Evolutionary conservation across 2,329 filamentous ascomycete species (phyloP).

Genomic region (Sporothrix curviconia): DNA sequence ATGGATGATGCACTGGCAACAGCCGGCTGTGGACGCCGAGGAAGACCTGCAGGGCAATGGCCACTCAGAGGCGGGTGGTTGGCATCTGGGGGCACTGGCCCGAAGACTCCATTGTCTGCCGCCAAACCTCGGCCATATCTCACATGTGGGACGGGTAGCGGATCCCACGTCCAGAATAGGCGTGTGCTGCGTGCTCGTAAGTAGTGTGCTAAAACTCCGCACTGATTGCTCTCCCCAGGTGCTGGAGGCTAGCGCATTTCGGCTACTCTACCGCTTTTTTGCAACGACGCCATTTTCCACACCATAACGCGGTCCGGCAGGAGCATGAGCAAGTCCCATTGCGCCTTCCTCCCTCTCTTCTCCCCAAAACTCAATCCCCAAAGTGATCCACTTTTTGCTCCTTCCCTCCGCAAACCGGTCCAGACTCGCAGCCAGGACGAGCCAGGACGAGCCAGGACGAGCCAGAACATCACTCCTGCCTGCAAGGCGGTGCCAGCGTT

Average conservation of each 20-base stretch:
- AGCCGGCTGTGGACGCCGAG: constrained; percentile 11
- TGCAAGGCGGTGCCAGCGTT: neutral
- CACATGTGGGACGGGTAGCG: constrained; percentile 17
- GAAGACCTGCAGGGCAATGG: constrained; percentile 7
- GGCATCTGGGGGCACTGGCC: constrained; percentile 8
- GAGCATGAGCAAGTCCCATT: too few relatives aligned
- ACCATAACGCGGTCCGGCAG: too few relatives aligned
- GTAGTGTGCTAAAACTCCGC: constrained; percentile 8
- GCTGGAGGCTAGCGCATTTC: constrained; percentile 10
- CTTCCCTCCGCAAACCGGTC: too few relatives aligned
- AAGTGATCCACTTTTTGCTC: too few relatives aligned
- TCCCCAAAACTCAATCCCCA: neutral
- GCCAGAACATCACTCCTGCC: neutral
- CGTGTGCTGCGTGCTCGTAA: neutral
- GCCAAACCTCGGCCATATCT: constrained; percentile 21
- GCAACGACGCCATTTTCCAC: neutral
- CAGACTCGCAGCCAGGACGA: too few relatives aligned
- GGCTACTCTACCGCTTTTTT: constrained; percentile 4
- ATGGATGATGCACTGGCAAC: neutral
- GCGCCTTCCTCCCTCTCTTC: neutral
- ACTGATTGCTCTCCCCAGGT: neutral
- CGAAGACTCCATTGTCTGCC: constrained; percentile 11
- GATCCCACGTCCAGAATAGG: constrained; percentile 19
- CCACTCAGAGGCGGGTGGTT: constrained; percentile 8
- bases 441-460: too few relatives aligned